Evolutionary conservation across 306 rosid genomes (phyloP).

Genomic region (Trifolium dubium): DNA sequence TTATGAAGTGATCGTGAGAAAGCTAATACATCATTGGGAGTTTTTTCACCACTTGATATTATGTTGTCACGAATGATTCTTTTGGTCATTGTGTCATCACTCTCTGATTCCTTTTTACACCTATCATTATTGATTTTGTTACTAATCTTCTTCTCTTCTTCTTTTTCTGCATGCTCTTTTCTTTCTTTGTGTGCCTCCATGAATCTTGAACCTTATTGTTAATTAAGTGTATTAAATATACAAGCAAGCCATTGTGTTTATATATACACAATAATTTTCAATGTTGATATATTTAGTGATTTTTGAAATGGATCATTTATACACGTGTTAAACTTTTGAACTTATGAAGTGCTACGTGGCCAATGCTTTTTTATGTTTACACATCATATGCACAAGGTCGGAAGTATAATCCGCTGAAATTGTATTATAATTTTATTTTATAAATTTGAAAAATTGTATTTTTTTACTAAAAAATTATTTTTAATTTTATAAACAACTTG

Average conservation of each 20-base stretch:
- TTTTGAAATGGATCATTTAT: background rate
- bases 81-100: conserved; percentile 38
- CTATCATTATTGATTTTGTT: background rate
- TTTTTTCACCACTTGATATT: background rate
- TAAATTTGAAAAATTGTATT: too few relatives aligned
- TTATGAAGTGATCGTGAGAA: conserved; percentile 54
- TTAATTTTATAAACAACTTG: too few relatives aligned
- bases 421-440: too few relatives aligned
- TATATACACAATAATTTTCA: too few relatives aligned
- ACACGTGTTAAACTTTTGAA: too few relatives aligned
- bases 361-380: too few relatives aligned
- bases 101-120: background rate
- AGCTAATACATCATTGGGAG: conserved; percentile 52
- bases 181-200: conserved; percentile 61
- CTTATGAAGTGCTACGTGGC: too few relatives aligned
- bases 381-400: too few relatives aligned
- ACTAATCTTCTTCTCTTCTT: background rate
- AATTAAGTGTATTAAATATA: background rate
- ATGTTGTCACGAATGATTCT: conserved; percentile 47
- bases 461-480: too few relatives aligned
- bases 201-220: background rate
- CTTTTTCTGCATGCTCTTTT: conserved; percentile 36
- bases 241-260: too few relatives aligned
- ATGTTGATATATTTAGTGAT: too few relatives aligned
- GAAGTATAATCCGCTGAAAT: too few relatives aligned